Base-by-base conservation (phyloP, 2,329 filamentous ascomycete species). In the Camptophora hylomeconis region DNA sequence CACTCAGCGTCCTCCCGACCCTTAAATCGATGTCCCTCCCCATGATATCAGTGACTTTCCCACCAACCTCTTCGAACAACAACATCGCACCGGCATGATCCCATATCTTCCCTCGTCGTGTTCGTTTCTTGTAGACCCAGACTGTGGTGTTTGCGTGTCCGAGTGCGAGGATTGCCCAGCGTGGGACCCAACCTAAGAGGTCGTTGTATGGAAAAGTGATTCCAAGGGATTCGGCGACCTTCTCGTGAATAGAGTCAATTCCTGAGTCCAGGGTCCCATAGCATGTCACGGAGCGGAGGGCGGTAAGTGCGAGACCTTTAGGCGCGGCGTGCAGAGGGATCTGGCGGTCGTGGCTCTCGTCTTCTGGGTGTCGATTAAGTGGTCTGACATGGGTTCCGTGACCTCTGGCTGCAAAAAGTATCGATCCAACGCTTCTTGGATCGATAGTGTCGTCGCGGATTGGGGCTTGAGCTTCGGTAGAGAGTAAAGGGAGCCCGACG, bases 1-100 rank as follows among this genome's bases (percentile, higher is more conserved):
- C n/a, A n/a, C n/a, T n/a, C n/a, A n/a, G n/a, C n/a, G n/a, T n/a
- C n/a, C n/a, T n/a, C n/a, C n/a, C n/a, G n/a, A n/a, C n/a, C n/a
- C n/a, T n/a, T n/a, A n/a, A n/a, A n/a, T n/a, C n/a, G n/a, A n/a
- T n/a, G n/a, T n/a, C n/a, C n/a, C n/a, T n/a, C n/a, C n/a, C n/a
- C n/a, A n/a, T n/a, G n/a, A n/a, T n/a, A n/a, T 28, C 26, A 2
- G 26, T 28, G 4, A 28, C 26, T n/a, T 10, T 13, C 5, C 26
- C 26, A 11, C 26, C 26, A 5, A 20, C n/a, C 14, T 28, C 26
- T 6, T 9, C 14, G 17, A 28, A 20, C 5, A 28, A 19, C 10
- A 28, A 12, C 16, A 11, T 10, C 26, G 16, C 5, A 4, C 26
- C 26, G 7, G 26, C 26, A 20, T 20, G 16, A 11, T 28, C 26